Evolutionary conservation across 2,329 filamentous ascomycete species (phyloP), one percentile per base, ranked within the genome.

Genomic region (Byssochlamys sp.): DNA sequence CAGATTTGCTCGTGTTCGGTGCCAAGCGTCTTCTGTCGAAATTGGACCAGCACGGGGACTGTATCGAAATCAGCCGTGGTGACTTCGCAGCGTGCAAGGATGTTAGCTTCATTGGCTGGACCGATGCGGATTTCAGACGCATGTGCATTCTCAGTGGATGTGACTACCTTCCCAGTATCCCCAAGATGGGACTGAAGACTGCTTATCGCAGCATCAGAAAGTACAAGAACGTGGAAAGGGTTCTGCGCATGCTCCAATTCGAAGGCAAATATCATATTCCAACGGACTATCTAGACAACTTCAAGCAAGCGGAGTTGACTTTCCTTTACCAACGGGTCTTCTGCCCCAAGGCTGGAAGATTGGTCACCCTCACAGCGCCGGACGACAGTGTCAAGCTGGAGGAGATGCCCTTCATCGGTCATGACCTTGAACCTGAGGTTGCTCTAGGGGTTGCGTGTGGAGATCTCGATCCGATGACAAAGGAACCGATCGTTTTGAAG

Each of bases 91-190:
- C 89, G 29, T 95, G 90, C 63, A 86, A 89, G 54, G 94, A 96
- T 63, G 82, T 97, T 53, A 95, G 88, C 56, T 76, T 99, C 48
- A 87, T 90, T 3, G 92, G 91, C 6, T 99, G 92, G 92, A 88
- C 89, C 1, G 92, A 97, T 71, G 80, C 81, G 9, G 90, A 96
- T 64, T 99, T 99, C 66, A 84, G 94, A 59, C 86, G 85, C 55
- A 99, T 99, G 94, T 90, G 91, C 48, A 99, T 99, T 63, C 76
- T 99, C 59, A 96, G 91, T 69, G 94, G 94, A 6, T 99, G 94
- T 70, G 94, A 99, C 70, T 99, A 99, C 71, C 81, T 97, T n/a
- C 79, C 86, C 2, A 88, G 88, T 58, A 89, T 99, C 60, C 86
- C 84, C 57, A 88, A 88, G 54, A 84, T 99, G 73, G 94, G 94